Percentiles rank a stretch among this genome's conserved stretches.
These are phyloP conservation scores for Carex parvula DNA, from an alignment of 176 grass and related monocot genomes.

Conservation along the genomic window DNA sequence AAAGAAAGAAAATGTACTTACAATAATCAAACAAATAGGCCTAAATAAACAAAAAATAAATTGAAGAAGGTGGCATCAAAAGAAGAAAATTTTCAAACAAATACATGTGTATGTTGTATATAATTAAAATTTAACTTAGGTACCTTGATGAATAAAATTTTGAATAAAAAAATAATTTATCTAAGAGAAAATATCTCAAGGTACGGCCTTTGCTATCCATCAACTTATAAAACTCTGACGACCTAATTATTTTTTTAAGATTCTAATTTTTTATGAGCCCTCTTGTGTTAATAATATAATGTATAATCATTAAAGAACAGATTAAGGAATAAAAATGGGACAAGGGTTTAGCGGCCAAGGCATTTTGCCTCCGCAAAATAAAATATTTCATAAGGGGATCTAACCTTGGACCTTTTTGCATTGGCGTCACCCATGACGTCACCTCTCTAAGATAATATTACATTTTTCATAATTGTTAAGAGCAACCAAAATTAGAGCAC, in stretches of 20 bases:
- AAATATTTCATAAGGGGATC: background rate
- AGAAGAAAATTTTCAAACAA: too few relatives aligned
- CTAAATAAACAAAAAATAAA: too few relatives aligned
- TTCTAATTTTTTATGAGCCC: background rate
- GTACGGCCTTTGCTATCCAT: background rate
- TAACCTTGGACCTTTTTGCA: constrained; percentile 12
- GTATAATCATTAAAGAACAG: too few relatives aligned
- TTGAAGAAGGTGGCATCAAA: too few relatives aligned
- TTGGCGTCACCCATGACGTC: constrained; percentile 7
- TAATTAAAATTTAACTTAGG: background rate
- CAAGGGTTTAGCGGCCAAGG: background rate
- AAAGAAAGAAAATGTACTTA: background rate
- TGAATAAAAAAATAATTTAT: background rate
- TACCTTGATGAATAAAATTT: background rate
- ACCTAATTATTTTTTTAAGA: background rate
- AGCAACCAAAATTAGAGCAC: background rate
- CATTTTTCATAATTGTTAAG: background rate
- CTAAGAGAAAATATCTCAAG: background rate
- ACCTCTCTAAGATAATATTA: background rate
- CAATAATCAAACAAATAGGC: background rate
- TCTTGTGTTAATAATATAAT: background rate
- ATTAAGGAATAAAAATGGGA: background rate
- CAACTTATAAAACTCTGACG: background rate
- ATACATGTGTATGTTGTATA: background rate
- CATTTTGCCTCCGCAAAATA: background rate